Base-by-base conservation (phyloP, 2,329 filamentous ascomycete genomes). In the Sarocladium strictum region DNA sequence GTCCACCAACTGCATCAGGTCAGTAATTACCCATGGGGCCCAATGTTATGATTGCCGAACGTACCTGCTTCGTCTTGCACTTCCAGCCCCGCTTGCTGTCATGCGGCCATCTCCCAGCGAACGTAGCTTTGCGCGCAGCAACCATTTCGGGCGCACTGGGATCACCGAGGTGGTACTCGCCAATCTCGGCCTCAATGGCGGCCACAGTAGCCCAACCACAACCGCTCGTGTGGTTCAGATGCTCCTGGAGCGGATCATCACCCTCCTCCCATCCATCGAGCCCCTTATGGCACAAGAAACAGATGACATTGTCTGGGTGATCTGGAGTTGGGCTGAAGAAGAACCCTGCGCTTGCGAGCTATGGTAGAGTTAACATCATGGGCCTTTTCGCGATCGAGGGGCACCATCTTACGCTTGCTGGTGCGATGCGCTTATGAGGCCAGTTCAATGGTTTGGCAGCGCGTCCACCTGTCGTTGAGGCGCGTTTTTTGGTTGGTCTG, bases 261-360 rank as follows among this genome's bases (percentile, higher is more conserved):
- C 85, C 84, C 37, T 86, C 79, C 64, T 97, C 93, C 94, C 94
- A 99, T 57, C 91, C 92, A 67, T 95, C 91, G 12, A 99, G 79
- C 54, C 86, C 83, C 67, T 90, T 88, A 58, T 84, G 76, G 72
- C 94, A 99, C 35, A 91, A 78, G 69, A 95, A 97, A 69, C 94
- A 99, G 61, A 84, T 81, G 49, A 89, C 89, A 69, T 97, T 97
- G 69, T 99, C 94, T 35, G 86, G 86, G 64, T 85, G 89, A 47
- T 83, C 79, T 53, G 82, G 77, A 14, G 81, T 83, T 2, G 94
- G 93, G 57, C 85, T 82, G 72, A 90, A 97, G 72, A 87, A 94
- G 73, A 99, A 96, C 35, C 94, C 94, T 55, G 94, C 93, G 65
- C 83, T 84, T 3, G 94, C 93, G 63, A 99, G 85, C 88, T 96